Percentiles rank a stretch among this genome's conserved stretches.
Conservation (phyloP, 2,329 filamentous ascomycete species). For the Chaetomiaceae sp. region DNA sequence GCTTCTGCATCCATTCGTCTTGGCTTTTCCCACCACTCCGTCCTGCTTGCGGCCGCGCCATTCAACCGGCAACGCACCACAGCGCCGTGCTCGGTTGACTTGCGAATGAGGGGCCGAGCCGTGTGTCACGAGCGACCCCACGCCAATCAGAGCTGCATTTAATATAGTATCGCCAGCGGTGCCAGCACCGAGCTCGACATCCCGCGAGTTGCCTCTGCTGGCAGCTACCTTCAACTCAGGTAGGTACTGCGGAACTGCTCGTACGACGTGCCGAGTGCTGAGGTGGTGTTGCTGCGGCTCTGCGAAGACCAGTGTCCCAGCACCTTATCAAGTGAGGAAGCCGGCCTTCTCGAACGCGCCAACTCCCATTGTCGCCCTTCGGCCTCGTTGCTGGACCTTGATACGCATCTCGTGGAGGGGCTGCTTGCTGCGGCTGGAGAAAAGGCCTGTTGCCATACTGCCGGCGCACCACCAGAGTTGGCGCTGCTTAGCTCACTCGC, state of each 20-base stretch:
- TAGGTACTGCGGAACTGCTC: not conserved
- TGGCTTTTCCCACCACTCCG: constrained; percentile 5
- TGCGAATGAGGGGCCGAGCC: constrained; percentile 22
- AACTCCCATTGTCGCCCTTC: not conserved
- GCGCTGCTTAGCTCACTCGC: not conserved
- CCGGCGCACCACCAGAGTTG: not conserved
- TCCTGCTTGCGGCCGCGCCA: constrained; percentile 8
- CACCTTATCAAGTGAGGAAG: constrained; percentile 1
- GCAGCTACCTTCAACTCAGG: not conserved
- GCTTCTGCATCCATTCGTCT: constrained; percentile 2
- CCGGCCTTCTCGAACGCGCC: not conserved
- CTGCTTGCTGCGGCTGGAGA: constrained; percentile 3
- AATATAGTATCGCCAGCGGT: constrained; percentile 20
- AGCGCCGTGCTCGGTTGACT: constrained; percentile 1
- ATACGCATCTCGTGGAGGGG: not conserved
- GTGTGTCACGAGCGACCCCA: constrained; percentile 24
- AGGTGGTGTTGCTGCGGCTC: constrained; percentile 2
- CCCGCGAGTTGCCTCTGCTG: not conserved
- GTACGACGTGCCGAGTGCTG: not conserved
- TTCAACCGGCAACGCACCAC: constrained; percentile 20
- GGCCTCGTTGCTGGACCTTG: not conserved
- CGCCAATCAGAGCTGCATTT: constrained; percentile 27
- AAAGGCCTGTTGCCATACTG: constrained; percentile 3
- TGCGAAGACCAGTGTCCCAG: not conserved
- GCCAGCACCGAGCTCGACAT: constrained; percentile 10